Percentiles rank a stretch among this genome's conserved stretches.
These are phyloP conservation scores for Coemansia sp. DNA, from an alignment of 192 early-diverging fungal species.

Conservation along the genomic window DNA sequence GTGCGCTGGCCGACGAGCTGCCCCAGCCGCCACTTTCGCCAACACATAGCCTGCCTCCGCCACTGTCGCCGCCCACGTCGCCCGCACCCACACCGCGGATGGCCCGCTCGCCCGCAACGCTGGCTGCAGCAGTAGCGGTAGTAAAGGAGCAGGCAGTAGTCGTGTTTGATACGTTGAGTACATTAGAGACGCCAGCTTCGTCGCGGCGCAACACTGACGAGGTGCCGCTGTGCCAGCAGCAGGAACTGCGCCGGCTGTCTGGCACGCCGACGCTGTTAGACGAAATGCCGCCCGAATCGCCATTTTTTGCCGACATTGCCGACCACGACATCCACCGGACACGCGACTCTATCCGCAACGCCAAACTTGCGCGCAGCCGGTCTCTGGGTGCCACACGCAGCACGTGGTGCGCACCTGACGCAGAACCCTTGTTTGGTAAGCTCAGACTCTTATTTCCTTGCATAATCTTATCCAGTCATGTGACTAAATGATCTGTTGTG, in stretches of 20 bases:
- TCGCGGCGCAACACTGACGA: constrained; percentile 45
- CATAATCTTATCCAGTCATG: not conserved
- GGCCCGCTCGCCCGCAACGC: not conserved
- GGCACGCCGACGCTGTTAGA: constrained; percentile 9
- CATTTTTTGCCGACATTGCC: constrained; percentile 20
- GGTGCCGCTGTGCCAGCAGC: constrained; percentile 19
- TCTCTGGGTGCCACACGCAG: constrained; percentile 7
- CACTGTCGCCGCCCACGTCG: constrained; percentile 12
- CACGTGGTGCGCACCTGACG: constrained; percentile 15
- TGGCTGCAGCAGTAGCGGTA: constrained; percentile 2
- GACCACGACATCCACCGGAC: constrained; percentile 11
- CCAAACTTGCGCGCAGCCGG: constrained; percentile 13
- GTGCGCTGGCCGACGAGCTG: constrained; percentile 36
- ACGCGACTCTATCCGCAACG: constrained; percentile 17
- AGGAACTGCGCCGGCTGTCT: constrained; percentile 15
- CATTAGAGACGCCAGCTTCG: constrained; percentile 34
- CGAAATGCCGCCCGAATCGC: constrained; percentile 42
- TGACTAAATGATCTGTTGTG: not conserved
- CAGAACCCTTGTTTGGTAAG: constrained; percentile 17
- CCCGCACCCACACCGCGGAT: constrained; percentile 7
- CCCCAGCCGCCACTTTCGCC: constrained; percentile 26
- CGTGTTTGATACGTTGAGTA: constrained; percentile 1
- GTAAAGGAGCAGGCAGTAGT: constrained; percentile 2
- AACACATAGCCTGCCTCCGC: constrained; percentile 8
- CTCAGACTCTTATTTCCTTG: constrained; percentile 1